A percentile compares a stretch with the other conserved stretches of the same genome.
Conservation (phyloP, 768 basidiomycete genomes). For the Terana coerulea region DNA sequence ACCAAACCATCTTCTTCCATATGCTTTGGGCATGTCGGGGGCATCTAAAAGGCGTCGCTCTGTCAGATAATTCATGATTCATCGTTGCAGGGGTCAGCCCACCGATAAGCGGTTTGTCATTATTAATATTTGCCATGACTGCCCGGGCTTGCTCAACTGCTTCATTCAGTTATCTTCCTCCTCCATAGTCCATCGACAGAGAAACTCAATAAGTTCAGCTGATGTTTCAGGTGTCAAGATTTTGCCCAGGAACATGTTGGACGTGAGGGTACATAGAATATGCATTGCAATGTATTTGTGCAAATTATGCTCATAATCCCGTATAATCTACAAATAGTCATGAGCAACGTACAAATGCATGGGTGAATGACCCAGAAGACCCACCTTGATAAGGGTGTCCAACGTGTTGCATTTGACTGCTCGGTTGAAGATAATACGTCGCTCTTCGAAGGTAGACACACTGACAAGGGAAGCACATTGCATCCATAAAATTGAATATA, state of each 20-base stretch:
- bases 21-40: neutral
- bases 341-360: no score
- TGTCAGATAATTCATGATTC: neutral
- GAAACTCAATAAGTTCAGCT: neutral
- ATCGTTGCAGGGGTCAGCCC: neutral
- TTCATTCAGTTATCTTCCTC: neutral
- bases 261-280: neutral
- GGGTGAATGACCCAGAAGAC: no score
- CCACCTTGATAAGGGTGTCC: no score
- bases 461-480: no score
- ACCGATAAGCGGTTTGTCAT: neutral
- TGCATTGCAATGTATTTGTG: constrained; percentile 1
- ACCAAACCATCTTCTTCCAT: constrained; percentile 22
- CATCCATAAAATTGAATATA: no score
- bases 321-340: neutral
- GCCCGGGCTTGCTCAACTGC: neutral
- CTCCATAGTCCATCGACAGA: neutral
- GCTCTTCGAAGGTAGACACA: no score
- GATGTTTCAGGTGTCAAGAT: neutral
- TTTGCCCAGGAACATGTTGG: neutral
- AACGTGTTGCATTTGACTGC: no score
- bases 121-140: neutral
- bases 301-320: neutral
- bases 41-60: neutral
- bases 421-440: no score